phyloP scores from a whole-genome alignment of 768 basidiomycete species.

The Macrolepiota fuliginosa region DNA sequence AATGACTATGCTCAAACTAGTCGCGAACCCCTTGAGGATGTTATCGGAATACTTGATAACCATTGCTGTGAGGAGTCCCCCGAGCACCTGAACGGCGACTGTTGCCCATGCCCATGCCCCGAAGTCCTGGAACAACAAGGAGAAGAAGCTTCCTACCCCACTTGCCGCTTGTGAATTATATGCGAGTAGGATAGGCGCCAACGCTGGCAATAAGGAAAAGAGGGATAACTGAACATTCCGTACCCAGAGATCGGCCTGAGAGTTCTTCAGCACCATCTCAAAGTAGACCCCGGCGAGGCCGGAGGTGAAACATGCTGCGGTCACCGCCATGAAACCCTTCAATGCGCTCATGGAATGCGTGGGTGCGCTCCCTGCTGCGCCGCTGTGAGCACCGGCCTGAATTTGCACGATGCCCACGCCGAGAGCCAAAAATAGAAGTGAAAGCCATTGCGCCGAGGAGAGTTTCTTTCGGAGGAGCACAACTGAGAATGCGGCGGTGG shows the following conservation, averaged over 20 bases:
- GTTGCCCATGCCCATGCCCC: conserved; percentile 92
- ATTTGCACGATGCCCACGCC: conserved; percentile 91
- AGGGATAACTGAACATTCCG: conserved; percentile 95
- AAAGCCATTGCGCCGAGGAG: conserved; percentile 75
- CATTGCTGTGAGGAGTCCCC: conserved; percentile 89
- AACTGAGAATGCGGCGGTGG: conserved; percentile 88
- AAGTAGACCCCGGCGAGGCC: conserved; percentile 98
- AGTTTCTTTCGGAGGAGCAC: conserved; percentile 76
- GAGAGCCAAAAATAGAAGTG: conserved; percentile 79
- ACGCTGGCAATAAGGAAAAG: conserved; percentile 89
- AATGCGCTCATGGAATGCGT: conserved; percentile 70
- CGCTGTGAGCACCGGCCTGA: conserved; percentile 41
- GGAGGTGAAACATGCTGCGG: conserved; percentile 90
- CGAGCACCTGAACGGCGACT: conserved; percentile 82
- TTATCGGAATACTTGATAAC: conserved; percentile 96
- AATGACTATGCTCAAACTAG: conserved; percentile 89
- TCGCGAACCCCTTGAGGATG: conserved; percentile 93
- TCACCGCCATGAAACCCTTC: conserved; percentile 88
- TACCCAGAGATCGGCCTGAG: conserved; percentile 89
- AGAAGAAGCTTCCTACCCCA: conserved; percentile 37
- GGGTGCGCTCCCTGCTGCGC: conserved; percentile 16
- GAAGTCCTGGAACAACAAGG: conserved; percentile 77
- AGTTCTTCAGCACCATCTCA: conserved; percentile 94
- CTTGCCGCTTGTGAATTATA: conserved; percentile 23
- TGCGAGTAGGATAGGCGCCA: conserved; percentile 70